Percentiles rank a stretch among this genome's conserved stretches.
These are phyloP conservation scores for Fusarium xylarioides DNA, from an alignment of 2,329 filamentous ascomycete genomes.

Conservation along the genomic window DNA sequence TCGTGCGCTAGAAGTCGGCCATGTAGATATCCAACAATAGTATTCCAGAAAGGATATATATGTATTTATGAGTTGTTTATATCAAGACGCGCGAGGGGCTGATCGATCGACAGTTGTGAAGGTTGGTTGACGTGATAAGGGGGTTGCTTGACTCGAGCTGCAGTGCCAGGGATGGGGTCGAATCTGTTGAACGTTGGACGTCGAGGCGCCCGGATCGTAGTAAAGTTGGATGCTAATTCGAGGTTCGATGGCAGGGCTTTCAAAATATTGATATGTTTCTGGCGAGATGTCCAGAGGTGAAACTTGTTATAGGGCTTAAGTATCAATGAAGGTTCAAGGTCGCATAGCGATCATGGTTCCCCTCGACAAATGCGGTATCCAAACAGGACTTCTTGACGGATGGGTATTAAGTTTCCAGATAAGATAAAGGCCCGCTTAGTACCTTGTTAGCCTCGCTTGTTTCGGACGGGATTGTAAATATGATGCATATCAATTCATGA, in stretches of 20 bases:
- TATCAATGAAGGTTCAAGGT: slow-evolving; percentile 15
- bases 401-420: not conserved
- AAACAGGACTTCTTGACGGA: not conserved
- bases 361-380: slow-evolving; percentile 14
- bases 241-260: not conserved
- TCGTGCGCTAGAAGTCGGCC: slow-evolving; percentile 25
- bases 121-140: slow-evolving; percentile 18
- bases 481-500: not conserved
- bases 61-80: not conserved
- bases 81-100: not conserved
- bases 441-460: not conserved
- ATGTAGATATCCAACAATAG: slow-evolving; percentile 30
- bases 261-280: slow-evolving; percentile 1
- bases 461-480: not conserved
- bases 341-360: slow-evolving; percentile 7
- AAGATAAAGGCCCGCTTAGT: not conserved
- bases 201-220: slow-evolving; percentile 12
- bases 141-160: slow-evolving; percentile 11
- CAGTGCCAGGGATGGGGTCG: not conserved
- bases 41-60: not conserved
- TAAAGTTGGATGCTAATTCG: not conserved
- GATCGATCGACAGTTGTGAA: not conserved
- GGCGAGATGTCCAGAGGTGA: not conserved
- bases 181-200: slow-evolving; percentile 16
- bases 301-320: not conserved